phyloP scores from a whole-genome alignment of 2,329 filamentous ascomycete species.

The Dryadomyces sulphureus region DNA sequence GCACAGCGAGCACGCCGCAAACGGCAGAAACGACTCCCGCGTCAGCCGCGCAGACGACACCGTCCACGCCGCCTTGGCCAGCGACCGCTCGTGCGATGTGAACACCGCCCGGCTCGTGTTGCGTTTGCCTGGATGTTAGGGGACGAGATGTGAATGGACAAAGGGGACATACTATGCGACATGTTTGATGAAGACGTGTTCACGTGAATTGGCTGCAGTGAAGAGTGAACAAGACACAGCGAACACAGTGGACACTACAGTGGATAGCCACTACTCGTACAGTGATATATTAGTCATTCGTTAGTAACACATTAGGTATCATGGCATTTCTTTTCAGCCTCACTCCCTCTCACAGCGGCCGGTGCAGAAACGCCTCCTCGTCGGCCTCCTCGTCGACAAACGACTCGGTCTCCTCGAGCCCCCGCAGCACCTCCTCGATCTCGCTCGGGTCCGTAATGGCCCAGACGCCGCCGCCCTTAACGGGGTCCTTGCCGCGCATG shows the following conservation, averaged over 20 bases:
- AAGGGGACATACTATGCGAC: background rate
- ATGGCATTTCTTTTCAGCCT: no score
- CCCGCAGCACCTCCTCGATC: constrained; percentile 52
- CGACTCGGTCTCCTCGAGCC: constrained; percentile 48
- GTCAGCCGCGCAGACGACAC: constrained; percentile 69
- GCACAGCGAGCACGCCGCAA: constrained; percentile 79
- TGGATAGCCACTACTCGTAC: no score
- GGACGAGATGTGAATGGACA: background rate
- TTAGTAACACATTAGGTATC: no score
- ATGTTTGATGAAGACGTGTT: no score
- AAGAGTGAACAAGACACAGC: background rate
- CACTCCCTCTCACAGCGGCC: no score
- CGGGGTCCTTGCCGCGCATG: constrained; percentile 59
- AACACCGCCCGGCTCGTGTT: constrained; percentile 90
- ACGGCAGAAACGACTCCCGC: constrained; percentile 83
- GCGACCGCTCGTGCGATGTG: constrained; percentile 75
- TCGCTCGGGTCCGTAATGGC: constrained; percentile 70
- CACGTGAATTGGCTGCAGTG: background rate
- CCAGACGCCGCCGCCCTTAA: constrained; percentile 88
- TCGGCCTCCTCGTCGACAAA: constrained; percentile 12
- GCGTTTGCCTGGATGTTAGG: constrained; percentile 46
- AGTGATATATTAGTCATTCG: no score
- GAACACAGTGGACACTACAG: no score
- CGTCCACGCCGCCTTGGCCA: constrained; percentile 72
- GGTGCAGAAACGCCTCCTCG: no score